phyloP scores from a whole-genome alignment of 2,329 filamentous ascomycete species.

The Fusarium sp. region DNA sequence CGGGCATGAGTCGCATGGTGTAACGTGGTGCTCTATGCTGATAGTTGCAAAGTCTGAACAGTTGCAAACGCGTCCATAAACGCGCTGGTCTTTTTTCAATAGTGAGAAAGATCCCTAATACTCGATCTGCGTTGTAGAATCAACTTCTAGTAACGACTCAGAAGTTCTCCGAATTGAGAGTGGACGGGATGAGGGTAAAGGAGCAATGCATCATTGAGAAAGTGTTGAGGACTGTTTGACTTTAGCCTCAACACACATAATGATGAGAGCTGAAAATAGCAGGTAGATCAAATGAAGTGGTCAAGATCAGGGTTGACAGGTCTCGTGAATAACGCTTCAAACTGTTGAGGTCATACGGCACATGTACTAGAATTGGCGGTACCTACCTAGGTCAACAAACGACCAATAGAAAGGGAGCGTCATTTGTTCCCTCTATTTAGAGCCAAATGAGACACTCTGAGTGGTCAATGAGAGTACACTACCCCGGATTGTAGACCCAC shows the following conservation, averaged over 20 bases:
- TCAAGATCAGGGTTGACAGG: conserved; percentile 32
- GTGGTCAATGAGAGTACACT: conserved; percentile 28
- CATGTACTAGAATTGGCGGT: neutral
- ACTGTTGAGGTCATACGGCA: conserved; percentile 42
- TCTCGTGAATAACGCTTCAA: conserved; percentile 36
- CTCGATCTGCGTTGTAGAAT: neutral
- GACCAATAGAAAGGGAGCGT: conserved; percentile 7
- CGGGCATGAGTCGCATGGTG: conserved; percentile 18
- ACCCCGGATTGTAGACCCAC: conserved; percentile 40
- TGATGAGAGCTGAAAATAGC: neutral
- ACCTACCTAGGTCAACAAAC: conserved; percentile 10
- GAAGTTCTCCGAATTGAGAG: neutral
- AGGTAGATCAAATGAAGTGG: conserved; percentile 29
- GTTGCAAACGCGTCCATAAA: neutral
- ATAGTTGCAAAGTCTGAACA: neutral
- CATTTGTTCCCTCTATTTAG: neutral
- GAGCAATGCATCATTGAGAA: conserved; percentile 1
- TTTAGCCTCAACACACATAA: neutral
- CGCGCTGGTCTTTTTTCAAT: neutral
- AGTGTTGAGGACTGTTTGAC: conserved; percentile 2
- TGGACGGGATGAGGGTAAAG: neutral
- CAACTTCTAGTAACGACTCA: neutral
- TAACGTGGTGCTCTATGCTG: neutral
- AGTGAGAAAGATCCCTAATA: neutral
- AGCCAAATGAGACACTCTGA: conserved; percentile 19